Conservation (phyloP, 495 filamentous ascomycete genomes). For the Hypoxylon fuscum region DNA sequence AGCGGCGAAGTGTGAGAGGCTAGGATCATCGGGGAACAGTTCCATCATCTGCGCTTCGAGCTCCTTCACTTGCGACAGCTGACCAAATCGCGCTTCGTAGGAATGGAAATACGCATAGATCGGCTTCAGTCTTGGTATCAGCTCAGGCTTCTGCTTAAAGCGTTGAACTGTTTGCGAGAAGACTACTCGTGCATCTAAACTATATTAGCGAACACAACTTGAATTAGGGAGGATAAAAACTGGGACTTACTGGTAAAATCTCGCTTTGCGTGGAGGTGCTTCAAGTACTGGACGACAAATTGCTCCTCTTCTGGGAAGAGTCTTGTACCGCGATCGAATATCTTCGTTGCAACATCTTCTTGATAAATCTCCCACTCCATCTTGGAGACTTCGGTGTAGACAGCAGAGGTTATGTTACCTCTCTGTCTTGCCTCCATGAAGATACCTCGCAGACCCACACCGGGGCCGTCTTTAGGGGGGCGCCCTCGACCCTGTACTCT, state of each 20-base stretch:
- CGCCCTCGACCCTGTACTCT: slow-evolving; percentile 90
- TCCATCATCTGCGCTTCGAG: slow-evolving; percentile 92
- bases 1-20: slow-evolving; percentile 74
- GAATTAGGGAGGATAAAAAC: background rate
- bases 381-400: slow-evolving; percentile 89
- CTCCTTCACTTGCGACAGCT: slow-evolving; percentile 85
- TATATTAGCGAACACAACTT: slow-evolving; percentile 13
- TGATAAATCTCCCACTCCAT: slow-evolving; percentile 97
- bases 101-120: slow-evolving; percentile 91
- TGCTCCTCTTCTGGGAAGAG: slow-evolving; percentile 91
- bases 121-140: slow-evolving; percentile 76
- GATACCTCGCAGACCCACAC: slow-evolving; percentile 81
- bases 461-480: slow-evolving; percentile 61
- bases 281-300: slow-evolving; percentile 93
- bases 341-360: slow-evolving; percentile 87
- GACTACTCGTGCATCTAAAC: slow-evolving; percentile 87
- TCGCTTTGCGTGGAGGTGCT: slow-evolving; percentile 88
- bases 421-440: slow-evolving; percentile 86
- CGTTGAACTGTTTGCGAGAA: slow-evolving; percentile 91
- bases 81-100: slow-evolving; percentile 94
- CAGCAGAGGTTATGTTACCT: slow-evolving; percentile 88
- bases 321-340: slow-evolving; percentile 92
- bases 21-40: slow-evolving; percentile 86
- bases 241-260: slow-evolving; percentile 86
- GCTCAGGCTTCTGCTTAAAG: slow-evolving; percentile 75